phyloP scores from a whole-genome alignment of 1,284 basidiomycete genomes.

The Gymnopus androsaceus region DNA sequence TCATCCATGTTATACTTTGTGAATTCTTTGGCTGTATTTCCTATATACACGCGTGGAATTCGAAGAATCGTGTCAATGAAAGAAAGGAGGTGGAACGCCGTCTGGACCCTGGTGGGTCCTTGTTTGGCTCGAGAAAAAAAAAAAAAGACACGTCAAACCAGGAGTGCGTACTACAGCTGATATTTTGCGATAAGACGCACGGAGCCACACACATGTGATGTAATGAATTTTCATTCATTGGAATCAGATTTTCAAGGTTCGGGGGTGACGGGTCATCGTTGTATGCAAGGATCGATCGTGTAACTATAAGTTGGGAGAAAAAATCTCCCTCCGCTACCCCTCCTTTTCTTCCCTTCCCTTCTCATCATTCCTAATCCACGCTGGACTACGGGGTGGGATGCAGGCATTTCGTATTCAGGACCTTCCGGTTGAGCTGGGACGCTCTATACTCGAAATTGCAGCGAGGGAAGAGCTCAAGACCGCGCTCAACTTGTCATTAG shows the following conservation, averaged over 20 bases:
- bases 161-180: background rate
- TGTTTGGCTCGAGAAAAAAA: background rate
- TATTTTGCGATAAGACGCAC: conserved; percentile 6
- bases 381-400: background rate
- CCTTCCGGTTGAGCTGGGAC: conserved; percentile 37
- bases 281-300: conserved; percentile 1
- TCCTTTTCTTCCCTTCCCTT: background rate
- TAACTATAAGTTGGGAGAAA: background rate
- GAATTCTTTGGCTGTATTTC: no score
- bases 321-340: background rate
- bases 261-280: background rate
- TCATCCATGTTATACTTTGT: no score
- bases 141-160: conserved; percentile 1
- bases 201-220: conserved; percentile 5
- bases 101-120: conserved; percentile 9
- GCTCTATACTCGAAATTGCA: conserved; percentile 34
- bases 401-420: conserved; percentile 30
- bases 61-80: background rate
- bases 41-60: no score
- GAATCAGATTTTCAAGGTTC: background rate
- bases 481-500: conserved; percentile 29
- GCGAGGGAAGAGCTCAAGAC: conserved; percentile 25
- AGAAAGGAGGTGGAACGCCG: background rate
- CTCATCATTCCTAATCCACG: background rate
- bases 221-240: background rate